These are phyloP conservation scores for Solanum lignicaule DNA, from an alignment of 257 asterid genomes.

Conservation along the genomic window DNA sequence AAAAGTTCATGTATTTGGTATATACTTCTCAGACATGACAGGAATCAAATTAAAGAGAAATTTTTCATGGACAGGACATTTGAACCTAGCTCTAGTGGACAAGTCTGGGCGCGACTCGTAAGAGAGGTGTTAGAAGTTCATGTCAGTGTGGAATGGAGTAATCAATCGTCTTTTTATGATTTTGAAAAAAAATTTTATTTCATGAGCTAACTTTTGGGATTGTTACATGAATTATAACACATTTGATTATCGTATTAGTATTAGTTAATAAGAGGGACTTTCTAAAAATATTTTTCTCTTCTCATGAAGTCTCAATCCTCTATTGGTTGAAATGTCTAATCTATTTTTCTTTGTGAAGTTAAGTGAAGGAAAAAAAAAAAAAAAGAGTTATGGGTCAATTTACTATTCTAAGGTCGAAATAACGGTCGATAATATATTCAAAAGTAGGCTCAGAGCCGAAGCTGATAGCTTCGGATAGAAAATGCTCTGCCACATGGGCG, in stretches of 20 bases:
- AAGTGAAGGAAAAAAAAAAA: neutral
- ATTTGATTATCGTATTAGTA: no score
- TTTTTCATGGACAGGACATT: neutral
- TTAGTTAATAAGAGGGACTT: neutral
- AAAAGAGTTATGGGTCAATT: neutral
- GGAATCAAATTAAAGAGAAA: constrained; percentile 5
- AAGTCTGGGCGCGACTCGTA: neutral
- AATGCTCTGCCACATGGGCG: neutral
- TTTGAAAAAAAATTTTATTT: neutral
- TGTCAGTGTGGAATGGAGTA: neutral
- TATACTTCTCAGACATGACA: constrained; percentile 5
- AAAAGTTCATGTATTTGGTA: neutral
- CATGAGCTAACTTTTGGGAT: neutral
- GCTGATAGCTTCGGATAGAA: neutral
- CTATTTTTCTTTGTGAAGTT: neutral
- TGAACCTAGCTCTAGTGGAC: neutral
- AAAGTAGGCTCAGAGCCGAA: constrained; percentile 5
- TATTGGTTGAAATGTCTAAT: neutral
- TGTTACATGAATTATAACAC: no score
- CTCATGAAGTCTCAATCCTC: neutral
- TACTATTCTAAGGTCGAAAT: neutral
- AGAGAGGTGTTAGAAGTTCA: neutral
- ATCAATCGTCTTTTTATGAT: neutral
- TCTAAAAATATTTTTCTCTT: neutral
- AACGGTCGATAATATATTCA: constrained; percentile 2